phyloP scores from a whole-genome alignment of 139 green algal genomes.

The Chlamydomonas sp. region DNA sequence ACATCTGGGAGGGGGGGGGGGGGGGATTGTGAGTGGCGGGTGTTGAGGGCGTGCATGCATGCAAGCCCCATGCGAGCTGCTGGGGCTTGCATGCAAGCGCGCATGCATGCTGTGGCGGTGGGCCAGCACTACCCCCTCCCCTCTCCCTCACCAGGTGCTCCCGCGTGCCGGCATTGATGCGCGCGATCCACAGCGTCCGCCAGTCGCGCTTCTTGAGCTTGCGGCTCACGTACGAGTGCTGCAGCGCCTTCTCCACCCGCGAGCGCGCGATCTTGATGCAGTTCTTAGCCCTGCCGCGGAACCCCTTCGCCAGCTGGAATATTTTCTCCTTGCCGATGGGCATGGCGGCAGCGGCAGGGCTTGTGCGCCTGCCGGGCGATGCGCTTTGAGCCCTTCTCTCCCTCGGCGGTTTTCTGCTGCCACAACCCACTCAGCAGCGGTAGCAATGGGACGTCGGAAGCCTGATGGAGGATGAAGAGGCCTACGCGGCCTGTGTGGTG shows the following conservation, averaged over 20 bases:
- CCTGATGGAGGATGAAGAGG: too few species aligned
- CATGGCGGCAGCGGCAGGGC: slow-evolving; percentile 27
- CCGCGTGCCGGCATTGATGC: slow-evolving; percentile 78
- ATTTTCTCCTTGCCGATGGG: slow-evolving; percentile 66
- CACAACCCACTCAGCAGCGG: too few species aligned
- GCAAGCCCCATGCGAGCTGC: too few species aligned
- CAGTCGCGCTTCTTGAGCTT: slow-evolving; percentile 86
- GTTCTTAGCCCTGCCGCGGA: slow-evolving; percentile 84
- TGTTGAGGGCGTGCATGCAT: too few species aligned
- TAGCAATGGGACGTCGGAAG: too few species aligned
- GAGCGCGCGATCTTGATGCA: slow-evolving; percentile 73
- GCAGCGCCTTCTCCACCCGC: slow-evolving; percentile 85
- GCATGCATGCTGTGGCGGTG: not conserved
- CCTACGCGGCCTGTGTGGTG: too few species aligned
- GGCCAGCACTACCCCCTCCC: too few species aligned
- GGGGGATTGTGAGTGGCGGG: too few species aligned
- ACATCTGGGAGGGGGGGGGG: slow-evolving; percentile 51
- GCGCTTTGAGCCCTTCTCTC: too few species aligned
- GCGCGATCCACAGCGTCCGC: slow-evolving; percentile 82
- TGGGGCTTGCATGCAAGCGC: not conserved
- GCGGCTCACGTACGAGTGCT: slow-evolving; percentile 81
- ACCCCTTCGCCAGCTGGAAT: slow-evolving; percentile 81
- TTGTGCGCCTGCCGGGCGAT: too few species aligned
- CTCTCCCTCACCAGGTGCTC: slow-evolving; percentile 80
- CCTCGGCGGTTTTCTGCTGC: too few species aligned